A percentile compares a stretch with the other conserved stretches of the same genome.
Conservation (phyloP, 2,329 filamentous ascomycete species). For the Diaporthe sp. region DNA sequence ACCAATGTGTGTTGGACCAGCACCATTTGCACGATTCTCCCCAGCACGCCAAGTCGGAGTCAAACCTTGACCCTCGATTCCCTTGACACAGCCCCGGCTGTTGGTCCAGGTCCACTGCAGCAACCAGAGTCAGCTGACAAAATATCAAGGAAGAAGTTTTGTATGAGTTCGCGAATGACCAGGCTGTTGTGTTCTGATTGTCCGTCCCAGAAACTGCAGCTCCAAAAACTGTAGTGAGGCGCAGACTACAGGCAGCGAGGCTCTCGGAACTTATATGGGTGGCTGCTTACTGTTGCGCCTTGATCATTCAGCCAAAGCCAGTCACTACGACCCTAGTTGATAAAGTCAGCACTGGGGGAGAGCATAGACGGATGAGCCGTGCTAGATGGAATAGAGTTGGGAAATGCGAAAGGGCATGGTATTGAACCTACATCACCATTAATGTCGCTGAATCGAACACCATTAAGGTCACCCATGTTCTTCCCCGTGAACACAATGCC, state of each 20-base stretch:
- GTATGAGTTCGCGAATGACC: not conserved
- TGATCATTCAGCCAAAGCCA: not conserved
- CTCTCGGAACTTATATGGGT: not conserved
- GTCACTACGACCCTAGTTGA: not conserved
- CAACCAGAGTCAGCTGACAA: not conserved
- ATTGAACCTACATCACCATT: not conserved
- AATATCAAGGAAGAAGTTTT: not conserved
- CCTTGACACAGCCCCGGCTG: conserved; percentile 43
- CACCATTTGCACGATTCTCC: conserved; percentile 33
- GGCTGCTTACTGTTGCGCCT: conserved; percentile 3
- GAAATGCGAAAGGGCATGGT: no score
- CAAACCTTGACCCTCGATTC: conserved; percentile 44
- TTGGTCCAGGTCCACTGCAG: conserved; percentile 45
- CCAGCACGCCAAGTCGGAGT: conserved; percentile 45
- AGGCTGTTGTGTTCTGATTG: not conserved
- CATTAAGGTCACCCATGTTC: conserved; percentile 44
- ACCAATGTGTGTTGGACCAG: conserved; percentile 42
- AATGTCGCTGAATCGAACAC: conserved; percentile 33
- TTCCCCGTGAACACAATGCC: conserved; percentile 44
- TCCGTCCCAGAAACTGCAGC: not conserved
- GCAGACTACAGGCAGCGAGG: not conserved
- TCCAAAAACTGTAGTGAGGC: not conserved
- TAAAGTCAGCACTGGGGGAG: not conserved
- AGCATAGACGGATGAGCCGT: not conserved
- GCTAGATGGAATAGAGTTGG: not conserved